Conservation (phyloP, 2,329 filamentous ascomycete genomes). For the Neurospora sp. region DNA sequence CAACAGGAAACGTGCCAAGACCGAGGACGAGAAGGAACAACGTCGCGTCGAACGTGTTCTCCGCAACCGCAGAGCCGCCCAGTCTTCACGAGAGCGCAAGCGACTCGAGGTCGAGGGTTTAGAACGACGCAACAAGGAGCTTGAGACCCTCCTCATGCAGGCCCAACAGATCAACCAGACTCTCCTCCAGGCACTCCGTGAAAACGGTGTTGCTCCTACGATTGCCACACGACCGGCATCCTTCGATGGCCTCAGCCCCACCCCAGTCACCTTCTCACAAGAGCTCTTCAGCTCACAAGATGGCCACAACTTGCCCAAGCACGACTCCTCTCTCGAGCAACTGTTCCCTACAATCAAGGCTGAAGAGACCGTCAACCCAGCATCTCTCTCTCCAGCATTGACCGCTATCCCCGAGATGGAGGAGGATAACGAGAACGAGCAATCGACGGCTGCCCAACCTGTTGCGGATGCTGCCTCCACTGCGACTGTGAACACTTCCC, state of each 20-base stretch:
- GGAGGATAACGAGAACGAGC: conserved; percentile 17
- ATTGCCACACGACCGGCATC: conserved; percentile 26
- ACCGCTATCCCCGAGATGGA: conserved; percentile 39
- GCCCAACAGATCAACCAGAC: conserved; percentile 44
- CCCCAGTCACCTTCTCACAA: conserved; percentile 47
- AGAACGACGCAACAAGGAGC: conserved; percentile 62
- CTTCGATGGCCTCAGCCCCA: conserved; percentile 32
- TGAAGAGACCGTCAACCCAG: conserved; percentile 48
- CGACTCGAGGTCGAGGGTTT: conserved; percentile 78
- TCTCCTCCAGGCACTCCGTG: conserved; percentile 39
- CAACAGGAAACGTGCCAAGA: conserved; percentile 87
- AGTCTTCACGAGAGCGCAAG: conserved; percentile 93
- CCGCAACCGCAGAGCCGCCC: conserved; percentile 87
- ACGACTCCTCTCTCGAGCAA: conserved; percentile 29
- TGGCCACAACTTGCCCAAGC: conserved; percentile 22
- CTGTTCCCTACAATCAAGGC: conserved; percentile 28
- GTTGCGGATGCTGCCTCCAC: conserved; percentile 17
- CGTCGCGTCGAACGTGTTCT: conserved; percentile 94
- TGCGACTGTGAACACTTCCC: conserved; percentile 35
- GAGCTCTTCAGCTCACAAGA: conserved; percentile 45
- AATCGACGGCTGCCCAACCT: conserved; percentile 15
- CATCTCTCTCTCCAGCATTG: conserved; percentile 49
- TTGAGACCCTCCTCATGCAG: conserved; percentile 52
- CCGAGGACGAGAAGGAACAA: conserved; percentile 97
- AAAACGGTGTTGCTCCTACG: conserved; percentile 29